Conservation (phyloP, 164 flowering plant genomes). For the Aristolochia californica region DNA sequence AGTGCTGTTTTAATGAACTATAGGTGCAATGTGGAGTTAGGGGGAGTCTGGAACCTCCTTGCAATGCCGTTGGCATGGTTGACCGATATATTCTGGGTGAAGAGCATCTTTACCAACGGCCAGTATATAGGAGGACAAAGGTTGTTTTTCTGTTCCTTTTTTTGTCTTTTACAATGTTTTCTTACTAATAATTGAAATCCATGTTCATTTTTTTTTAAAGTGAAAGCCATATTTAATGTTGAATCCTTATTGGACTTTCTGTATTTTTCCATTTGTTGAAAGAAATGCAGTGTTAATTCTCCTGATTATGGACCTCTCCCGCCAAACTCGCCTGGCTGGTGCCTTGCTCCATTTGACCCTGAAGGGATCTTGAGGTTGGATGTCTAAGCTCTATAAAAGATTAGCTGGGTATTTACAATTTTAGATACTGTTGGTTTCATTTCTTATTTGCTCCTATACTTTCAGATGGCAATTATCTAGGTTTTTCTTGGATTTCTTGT, state of each 20-base stretch:
- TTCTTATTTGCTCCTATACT: no score
- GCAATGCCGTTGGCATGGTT: constrained; percentile 72
- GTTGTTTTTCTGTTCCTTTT: constrained; percentile 14
- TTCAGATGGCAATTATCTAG: background rate
- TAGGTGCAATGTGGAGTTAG: constrained; percentile 73
- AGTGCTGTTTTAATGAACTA: background rate
- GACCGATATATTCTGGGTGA: constrained; percentile 61
- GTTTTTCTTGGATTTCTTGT: background rate
- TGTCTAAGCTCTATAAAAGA: background rate
- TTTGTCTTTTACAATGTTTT: background rate
- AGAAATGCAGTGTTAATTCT: constrained; percentile 79
- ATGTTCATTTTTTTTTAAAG: background rate
- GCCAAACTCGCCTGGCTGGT: constrained; percentile 66
- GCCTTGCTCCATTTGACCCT: constrained; percentile 83
- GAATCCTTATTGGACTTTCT: background rate
- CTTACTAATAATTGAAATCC: background rate
- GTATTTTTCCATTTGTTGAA: constrained; percentile 3
- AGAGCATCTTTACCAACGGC: constrained; percentile 63
- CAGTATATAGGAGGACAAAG: constrained; percentile 69
- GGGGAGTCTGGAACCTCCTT: constrained; percentile 70
- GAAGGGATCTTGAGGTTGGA: constrained; percentile 70
- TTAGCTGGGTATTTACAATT: no score
- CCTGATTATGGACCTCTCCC: constrained; percentile 85
- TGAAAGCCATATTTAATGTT: background rate
- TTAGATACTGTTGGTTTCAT: no score